phyloP scores from a whole-genome alignment of 768 basidiomycete genomes.

The Polyporus arcularius region DNA sequence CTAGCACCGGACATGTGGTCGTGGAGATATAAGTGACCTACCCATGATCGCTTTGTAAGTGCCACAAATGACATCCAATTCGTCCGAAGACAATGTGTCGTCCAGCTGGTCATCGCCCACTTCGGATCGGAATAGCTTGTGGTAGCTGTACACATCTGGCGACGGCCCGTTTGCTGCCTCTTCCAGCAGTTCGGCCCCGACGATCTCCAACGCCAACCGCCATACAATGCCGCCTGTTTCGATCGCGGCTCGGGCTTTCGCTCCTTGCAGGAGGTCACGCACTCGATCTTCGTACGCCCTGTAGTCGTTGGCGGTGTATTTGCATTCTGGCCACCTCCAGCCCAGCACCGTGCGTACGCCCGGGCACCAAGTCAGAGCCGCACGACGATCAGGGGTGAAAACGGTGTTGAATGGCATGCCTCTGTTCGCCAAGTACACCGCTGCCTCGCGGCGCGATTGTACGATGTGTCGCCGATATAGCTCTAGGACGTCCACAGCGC shows the following conservation, averaged over 20 bases:
- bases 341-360: not conserved
- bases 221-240: slow-evolving; percentile 6
- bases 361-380: no score
- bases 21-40: no score
- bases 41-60: not conserved
- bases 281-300: slow-evolving; percentile 3
- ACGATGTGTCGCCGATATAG: no score
- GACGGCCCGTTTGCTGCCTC: not conserved
- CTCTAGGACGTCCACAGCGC: no score
- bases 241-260: slow-evolving; percentile 1
- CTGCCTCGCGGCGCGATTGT: no score
- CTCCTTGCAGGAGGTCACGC: not conserved
- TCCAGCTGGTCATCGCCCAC: not conserved
- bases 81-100: slow-evolving; percentile 2
- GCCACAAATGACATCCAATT: slow-evolving; percentile 9
- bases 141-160: not conserved
- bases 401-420: no score
- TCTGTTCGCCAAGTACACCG: no score
- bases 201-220: slow-evolving; percentile 5
- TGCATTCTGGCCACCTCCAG: not conserved
- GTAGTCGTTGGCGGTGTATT: not conserved
- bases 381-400: no score
- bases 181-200: not conserved
- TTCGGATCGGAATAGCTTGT: not conserved
- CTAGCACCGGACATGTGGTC: no score